Evolutionary conservation across 2,329 filamentous ascomycete genomes (phyloP).

Genomic region (Ophiocordyceps australis): DNA sequence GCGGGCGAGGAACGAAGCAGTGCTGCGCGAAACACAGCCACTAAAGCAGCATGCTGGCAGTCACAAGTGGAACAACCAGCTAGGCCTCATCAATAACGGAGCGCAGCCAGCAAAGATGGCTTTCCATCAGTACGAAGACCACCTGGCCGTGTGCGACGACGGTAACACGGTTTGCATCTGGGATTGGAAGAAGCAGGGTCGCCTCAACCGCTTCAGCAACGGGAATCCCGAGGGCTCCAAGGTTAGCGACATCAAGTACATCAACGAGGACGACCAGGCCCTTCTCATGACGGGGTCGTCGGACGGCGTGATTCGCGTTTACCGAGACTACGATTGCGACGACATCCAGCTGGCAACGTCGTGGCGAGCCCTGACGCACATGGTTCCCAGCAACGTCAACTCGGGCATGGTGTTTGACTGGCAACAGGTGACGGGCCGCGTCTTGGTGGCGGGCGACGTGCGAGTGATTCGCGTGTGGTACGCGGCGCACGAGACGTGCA

Average conservation of each 20-base stretch:
- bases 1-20: conserved; percentile 78
- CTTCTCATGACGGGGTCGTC: conserved; percentile 89
- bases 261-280: conserved; percentile 95
- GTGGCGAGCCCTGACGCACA: conserved; percentile 83
- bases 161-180: conserved; percentile 80
- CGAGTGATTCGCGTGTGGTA: conserved; percentile 95
- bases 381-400: conserved; percentile 86
- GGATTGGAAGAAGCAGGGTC: conserved; percentile 71
- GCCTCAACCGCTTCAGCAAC: conserved; percentile 77
- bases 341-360: conserved; percentile 73
- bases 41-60: conserved; percentile 76
- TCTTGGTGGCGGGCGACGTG: conserved; percentile 91
- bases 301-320: conserved; percentile 86
- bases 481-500: conserved; percentile 79
- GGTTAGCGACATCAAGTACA: conserved; percentile 90
- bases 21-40: conserved; percentile 82
- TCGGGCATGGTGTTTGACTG: conserved; percentile 95
- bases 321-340: conserved; percentile 73
- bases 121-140: conserved; percentile 95
- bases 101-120: conserved; percentile 84
- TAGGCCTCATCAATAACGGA: conserved; percentile 73
- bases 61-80: conserved; percentile 71
- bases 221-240: conserved; percentile 81
- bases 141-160: conserved; percentile 85
- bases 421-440: conserved; percentile 92